Percentiles rank a stretch among this genome's conserved stretches.
Evolutionary conservation across 228 moss, liverwort and hornwort species (phyloP).

Genomic region (Sphagnum fallax): DNA sequence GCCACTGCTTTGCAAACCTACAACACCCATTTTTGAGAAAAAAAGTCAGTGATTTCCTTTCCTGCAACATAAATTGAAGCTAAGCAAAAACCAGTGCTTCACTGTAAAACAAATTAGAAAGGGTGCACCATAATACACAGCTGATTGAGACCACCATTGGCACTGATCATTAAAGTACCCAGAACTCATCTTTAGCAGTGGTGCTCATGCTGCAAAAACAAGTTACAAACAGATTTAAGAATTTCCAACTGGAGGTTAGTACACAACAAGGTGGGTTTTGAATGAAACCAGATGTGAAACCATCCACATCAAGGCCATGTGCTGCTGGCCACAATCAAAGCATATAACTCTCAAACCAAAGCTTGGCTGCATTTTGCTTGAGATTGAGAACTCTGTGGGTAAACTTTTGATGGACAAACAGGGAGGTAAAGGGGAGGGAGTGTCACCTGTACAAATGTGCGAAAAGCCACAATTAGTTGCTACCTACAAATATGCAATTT

Average conservation of each 20-base stretch:
- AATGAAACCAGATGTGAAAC: too few species aligned
- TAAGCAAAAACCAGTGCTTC: neutral
- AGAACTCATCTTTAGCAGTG: conserved; percentile 38
- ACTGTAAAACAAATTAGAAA: neutral
- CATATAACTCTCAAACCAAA: conserved; percentile 14
- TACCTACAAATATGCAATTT: too few species aligned
- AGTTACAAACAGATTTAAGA: too few species aligned
- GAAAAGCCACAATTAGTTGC: too few species aligned
- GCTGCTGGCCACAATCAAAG: conserved; percentile 70
- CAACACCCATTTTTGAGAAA: conserved; percentile 1
- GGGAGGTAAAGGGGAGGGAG: too few species aligned
- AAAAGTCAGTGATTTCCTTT: neutral
- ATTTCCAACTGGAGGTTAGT: too few species aligned
- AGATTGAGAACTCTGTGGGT: too few species aligned
- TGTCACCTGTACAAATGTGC: too few species aligned
- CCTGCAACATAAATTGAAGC: neutral
- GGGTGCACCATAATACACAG: conserved; percentile 83
- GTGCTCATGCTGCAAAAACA: conserved; percentile 36
- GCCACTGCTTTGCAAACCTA: conserved; percentile 95
- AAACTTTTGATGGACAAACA: too few species aligned
- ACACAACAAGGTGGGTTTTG: too few species aligned
- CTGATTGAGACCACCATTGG: conserved; percentile 95
- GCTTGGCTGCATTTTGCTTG: too few species aligned
- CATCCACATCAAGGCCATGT: conserved; percentile 84
- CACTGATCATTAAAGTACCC: conserved; percentile 80